Percentiles rank a stretch among this genome's conserved stretches.
Conservation (phyloP, 345 rosid genomes). For the Mercurialis annua region DNA sequence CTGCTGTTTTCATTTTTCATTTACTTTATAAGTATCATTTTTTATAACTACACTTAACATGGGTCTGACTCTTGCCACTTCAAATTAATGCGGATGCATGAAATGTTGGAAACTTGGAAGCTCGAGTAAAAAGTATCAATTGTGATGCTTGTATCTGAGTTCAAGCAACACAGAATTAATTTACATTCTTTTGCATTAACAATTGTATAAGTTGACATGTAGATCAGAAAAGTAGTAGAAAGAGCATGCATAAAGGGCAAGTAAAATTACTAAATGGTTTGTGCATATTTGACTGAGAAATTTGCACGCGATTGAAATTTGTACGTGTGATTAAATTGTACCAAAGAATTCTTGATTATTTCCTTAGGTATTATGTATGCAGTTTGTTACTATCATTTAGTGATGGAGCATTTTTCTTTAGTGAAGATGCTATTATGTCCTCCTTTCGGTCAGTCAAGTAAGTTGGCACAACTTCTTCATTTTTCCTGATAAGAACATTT, state of each 20-base stretch:
- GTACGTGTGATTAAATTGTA: constrained; percentile 9
- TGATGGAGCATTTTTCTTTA: neutral
- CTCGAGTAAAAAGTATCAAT: neutral
- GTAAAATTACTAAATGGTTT: neutral
- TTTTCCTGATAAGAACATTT: neutral
- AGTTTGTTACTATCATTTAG: neutral
- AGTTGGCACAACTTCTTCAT: neutral
- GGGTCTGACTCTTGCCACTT: neutral
- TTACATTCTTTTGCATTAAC: neutral
- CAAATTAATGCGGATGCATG: neutral
- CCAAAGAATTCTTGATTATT: neutral
- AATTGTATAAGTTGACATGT: neutral
- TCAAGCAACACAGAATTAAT: neutral
- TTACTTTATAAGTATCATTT: neutral
- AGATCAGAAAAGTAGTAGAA: neutral
- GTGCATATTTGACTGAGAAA: neutral
- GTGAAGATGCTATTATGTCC: neutral
- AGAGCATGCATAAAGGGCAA: neutral
- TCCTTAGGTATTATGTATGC: neutral
- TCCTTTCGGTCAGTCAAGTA: neutral
- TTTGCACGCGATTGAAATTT: constrained; percentile 2
- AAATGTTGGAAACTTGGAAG: neutral
- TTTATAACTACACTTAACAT: neutral
- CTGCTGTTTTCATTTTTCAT: neutral
- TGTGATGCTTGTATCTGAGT: neutral